Conservation (phyloP, 768 basidiomycete species). For the Coprinellus aureogranulatus region DNA sequence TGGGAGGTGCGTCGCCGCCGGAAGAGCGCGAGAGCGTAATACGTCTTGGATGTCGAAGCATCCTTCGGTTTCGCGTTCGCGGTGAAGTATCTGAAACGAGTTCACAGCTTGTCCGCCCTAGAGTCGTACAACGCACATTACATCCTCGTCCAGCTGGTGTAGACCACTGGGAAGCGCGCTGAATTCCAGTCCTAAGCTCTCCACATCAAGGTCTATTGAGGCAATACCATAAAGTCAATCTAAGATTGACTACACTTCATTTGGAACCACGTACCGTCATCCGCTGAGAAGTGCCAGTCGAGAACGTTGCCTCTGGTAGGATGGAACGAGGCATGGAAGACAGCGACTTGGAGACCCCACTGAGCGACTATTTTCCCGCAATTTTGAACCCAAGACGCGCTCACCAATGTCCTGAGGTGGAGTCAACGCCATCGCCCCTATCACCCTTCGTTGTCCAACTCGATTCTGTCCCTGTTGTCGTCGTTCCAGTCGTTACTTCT, state of each 20-base stretch:
- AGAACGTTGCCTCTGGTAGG: slow-evolving; percentile 77
- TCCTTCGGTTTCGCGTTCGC: slow-evolving; percentile 68
- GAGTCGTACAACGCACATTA: slow-evolving; percentile 52
- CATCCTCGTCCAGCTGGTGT: slow-evolving; percentile 75
- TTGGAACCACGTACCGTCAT: slow-evolving; percentile 50
- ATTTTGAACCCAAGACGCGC: neutral
- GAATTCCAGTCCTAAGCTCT: slow-evolving; percentile 63
- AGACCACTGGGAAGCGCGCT: slow-evolving; percentile 79
- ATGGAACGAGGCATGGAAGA: slow-evolving; percentile 84
- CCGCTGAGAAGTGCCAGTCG: slow-evolving; percentile 60
- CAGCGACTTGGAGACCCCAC: slow-evolving; percentile 52
- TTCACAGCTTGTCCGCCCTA: too few species aligned
- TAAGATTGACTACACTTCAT: too few species aligned
- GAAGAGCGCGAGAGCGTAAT: slow-evolving; percentile 75
- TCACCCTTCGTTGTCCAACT: too few species aligned
- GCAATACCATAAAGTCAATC: too few species aligned
- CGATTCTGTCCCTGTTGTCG: too few species aligned
- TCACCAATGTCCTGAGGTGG: slow-evolving; percentile 12
- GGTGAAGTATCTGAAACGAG: slow-evolving; percentile 22
- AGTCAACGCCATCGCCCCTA: neutral
- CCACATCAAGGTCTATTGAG: slow-evolving; percentile 63
- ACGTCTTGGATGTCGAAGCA: slow-evolving; percentile 20
- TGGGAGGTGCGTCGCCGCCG: slow-evolving; percentile 65
- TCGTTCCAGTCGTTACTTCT: neutral
- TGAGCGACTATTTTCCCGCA: neutral